Evolutionary conservation across 2,329 filamentous ascomycete genomes (phyloP), one percentile per base, ranked within the genome.

Genomic region (Kalmusia sp.): DNA sequence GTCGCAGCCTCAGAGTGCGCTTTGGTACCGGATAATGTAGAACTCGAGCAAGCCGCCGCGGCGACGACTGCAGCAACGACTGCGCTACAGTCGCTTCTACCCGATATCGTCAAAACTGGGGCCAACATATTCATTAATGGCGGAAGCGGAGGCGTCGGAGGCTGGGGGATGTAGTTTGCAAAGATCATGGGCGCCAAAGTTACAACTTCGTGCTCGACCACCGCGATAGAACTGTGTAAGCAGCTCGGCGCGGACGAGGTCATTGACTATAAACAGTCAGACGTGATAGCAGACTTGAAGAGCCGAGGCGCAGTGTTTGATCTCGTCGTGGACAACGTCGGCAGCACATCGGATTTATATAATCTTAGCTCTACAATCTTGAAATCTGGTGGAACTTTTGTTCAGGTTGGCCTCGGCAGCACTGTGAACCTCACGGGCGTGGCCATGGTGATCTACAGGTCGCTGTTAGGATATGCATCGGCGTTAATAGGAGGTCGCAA

Each of bases 51-150:
- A n/a, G n/a, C n/a, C n/a, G n/a, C n/a, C n/a, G n/a, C n/a, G n/a
- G n/a, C n/a, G n/a, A n/a, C n/a, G n/a, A n/a, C n/a, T n/a, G n/a
- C n/a, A n/a, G n/a, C n/a, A n/a, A n/a, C n/a, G n/a, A n/a, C n/a
- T n/a, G n/a, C n/a, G n/a, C n/a, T n/a, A n/a, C n/a, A n/a, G n/a
- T n/a, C n/a, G n/a, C n/a, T n/a, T n/a, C n/a, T n/a, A n/a, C n/a
- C n/a, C n/a, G n/a, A n/a, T n/a, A n/a, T n/a, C 33, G 70, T 72
- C n/a, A 75, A 74, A 54, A 51, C 59, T 5, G 76, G 75, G 6
- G 78, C 83, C 47, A 81, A 78, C 60, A 77, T 89, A 6, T 84
- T 89, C 63, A 81, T 89, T 67, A 88, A 89, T 59, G 86, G 85
- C 11, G 86, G 85, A 0, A 84, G 80, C 5, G 87, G 87, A 9